phyloP scores from a whole-genome alignment of 495 filamentous ascomycete genomes.

The Trichodelitschia bisporula region DNA sequence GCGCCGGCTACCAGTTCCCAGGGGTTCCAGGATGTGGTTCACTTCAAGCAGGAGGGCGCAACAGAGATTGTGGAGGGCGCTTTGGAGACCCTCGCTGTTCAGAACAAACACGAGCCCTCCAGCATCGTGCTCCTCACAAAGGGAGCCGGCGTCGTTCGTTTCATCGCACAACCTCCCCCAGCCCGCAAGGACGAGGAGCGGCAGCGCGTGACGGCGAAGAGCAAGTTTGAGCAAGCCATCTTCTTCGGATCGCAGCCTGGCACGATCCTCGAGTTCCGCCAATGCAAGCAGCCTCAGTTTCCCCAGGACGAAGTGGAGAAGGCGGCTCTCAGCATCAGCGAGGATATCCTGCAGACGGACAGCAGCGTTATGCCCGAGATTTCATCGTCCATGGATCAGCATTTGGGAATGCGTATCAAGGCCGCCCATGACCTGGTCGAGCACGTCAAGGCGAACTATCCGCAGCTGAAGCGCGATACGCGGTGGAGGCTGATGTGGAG shows the following conservation, averaged over 20 bases:
- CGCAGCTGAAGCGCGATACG: constrained; percentile 29
- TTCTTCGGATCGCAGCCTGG: constrained; percentile 63
- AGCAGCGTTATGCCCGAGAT: constrained; percentile 44
- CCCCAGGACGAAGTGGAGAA: constrained; percentile 41
- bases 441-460: constrained; percentile 31
- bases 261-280: constrained; percentile 59
- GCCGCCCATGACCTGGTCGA: constrained; percentile 47
- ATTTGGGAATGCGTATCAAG: constrained; percentile 41
- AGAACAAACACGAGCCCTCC: constrained; percentile 20
- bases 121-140: constrained; percentile 49
- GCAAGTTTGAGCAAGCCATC: constrained; percentile 80
- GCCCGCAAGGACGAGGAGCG: constrained; percentile 16
- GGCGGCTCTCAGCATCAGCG: constrained; percentile 55
- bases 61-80: constrained; percentile 31
- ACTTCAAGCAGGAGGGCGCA: constrained; percentile 52
- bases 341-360: constrained; percentile 54
- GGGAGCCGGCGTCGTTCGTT: constrained; percentile 54
- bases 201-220: constrained; percentile 42
- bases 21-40: constrained; percentile 62
- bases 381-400: constrained; percentile 52
- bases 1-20: constrained; percentile 30
- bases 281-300: constrained; percentile 35
- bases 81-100: constrained; percentile 8
- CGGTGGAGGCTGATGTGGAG: constrained; percentile 71
- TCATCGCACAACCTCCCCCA: constrained; percentile 27